Evolutionary conservation across 495 filamentous ascomycete species (phyloP), one percentile per base, ranked within the genome.

Genomic region (Xylaria curta): DNA sequence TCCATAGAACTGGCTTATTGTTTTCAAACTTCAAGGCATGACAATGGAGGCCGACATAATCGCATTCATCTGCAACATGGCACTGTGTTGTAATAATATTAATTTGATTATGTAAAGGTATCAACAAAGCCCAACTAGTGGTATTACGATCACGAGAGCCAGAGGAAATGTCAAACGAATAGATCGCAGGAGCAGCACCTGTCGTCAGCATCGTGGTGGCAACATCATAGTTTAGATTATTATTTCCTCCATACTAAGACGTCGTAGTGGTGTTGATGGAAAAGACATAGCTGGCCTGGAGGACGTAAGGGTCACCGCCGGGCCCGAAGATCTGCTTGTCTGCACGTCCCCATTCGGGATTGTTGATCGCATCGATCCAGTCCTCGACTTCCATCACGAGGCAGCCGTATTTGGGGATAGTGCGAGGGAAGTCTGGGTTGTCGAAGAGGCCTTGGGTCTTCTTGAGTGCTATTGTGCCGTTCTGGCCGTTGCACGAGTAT

Each of bases 291-390:
- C 89, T 90, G 10, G 90, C 90, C 78, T 87, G 86, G 77, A 92
- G 86, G 17, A 91, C 82, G 75, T 88, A 88, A 26, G 89, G 89
- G 58, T 85, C 86, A 44, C 85, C 87, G 31, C 85, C 86, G n/a
- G 91, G 90, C n/a, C 82, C 83, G 75, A 82, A 91, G 76, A 93
- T 84, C 80, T 92, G 89, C 81, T 87, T 89, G 67, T 71, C 76
- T 61, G 80, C 72, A 70, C 91, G 87, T 15, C 88, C 90, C 93
- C 93, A 95, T 78, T 92, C 83, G 9, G 92, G 92, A 69, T 94
- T 83, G 79, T 94, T 94, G 81, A 95, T 93, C 28, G 83, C 92
- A 76, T 94, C 92, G 75, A 95, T 94, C 89, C 89, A 95, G 76
- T 91, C 87, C 82, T 90, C 81, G 31, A 89, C 87, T 74, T 89